Conservation (phyloP, 1,139 yeast genomes). For the Hemisphaericaspora xylofermentans region DNA sequence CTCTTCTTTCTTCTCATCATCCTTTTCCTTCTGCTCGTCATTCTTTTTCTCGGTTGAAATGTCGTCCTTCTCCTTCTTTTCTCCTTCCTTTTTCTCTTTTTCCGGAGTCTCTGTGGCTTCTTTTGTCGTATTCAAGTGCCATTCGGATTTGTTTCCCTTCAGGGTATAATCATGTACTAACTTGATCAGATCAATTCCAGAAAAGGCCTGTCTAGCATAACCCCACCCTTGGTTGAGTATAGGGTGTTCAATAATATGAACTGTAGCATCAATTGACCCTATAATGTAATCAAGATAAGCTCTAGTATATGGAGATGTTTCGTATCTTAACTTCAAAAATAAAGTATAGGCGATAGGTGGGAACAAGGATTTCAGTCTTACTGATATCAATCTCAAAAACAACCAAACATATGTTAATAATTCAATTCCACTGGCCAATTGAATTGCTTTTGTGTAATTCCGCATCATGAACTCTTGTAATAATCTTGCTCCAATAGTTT, state of each 20-base stretch:
- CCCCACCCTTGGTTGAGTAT: constrained; percentile 64
- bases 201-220: constrained; percentile 47
- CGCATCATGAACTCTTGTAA: constrained; percentile 57
- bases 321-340: constrained; percentile 78
- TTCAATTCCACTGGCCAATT: constrained; percentile 71
- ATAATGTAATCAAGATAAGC: constrained; percentile 69
- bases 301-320: constrained; percentile 73
- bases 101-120: constrained; percentile 1
- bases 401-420: constrained; percentile 53
- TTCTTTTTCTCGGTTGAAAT: not conserved
- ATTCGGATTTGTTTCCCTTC: constrained; percentile 18
- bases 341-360: constrained; percentile 57
- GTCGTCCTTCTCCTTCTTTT: not conserved
- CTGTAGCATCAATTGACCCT: constrained; percentile 65
- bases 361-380: constrained; percentile 63
- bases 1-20: constrained; percentile 4
- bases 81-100: constrained; percentile 5
- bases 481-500: constrained; percentile 34
- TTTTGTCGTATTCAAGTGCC: not conserved
- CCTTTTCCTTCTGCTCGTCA: constrained; percentile 2
- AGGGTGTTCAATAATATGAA: constrained; percentile 59
- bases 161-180: constrained; percentile 40
- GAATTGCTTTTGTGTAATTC: constrained; percentile 70
- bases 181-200: constrained; percentile 31
- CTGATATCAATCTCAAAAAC: constrained; percentile 55